Evolutionary conservation across 2,329 filamentous ascomycete genomes (phyloP), one percentile per base, ranked within the genome.

Genomic region (Aspergillus amoenus): DNA sequence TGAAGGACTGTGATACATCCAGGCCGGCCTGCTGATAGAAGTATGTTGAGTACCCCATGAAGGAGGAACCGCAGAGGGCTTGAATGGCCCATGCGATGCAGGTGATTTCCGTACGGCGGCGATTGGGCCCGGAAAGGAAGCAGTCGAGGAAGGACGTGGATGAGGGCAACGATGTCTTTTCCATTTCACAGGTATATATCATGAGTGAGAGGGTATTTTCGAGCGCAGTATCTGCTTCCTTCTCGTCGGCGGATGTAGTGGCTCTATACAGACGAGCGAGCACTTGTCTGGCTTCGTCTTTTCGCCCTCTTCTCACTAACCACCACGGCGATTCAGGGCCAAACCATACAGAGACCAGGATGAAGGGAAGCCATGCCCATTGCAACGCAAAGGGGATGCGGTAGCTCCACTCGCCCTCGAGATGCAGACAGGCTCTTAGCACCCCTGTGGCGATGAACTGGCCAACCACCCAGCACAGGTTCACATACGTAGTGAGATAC

Each of bases 301-400:
- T 58, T 9, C 72, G 68, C 1, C 73, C 76, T 50, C 73, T 74
- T 3, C 77, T 70, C 32, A 80, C 73, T 7, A 79, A 71, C 78
- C 78, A 79, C 76, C 77, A 78, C n/a, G 78, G 78, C 3, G 72
- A 78, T 60, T 79, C 78, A 0, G 78, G 78, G 3, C 77, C 78
- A 39, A 79, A 64, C 15, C 68, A 64, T 30, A 77, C 71, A 9
- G 74, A 76, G 34, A 78, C 64, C 22, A 77, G 63, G 9, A 81
- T 73, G 1, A 78, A 77, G 12, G 80, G 63, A 0, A 78, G 78
- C 76, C 78, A 80, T 64, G 76, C 77, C 79, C 79, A 79, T 62
- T 81, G 79, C 11, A 81, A 58, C 3, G 73, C 75, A 50, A 79
- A 81, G 1, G 79, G 79, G 48, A 81, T 79, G 7, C 76, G 71